Evolutionary conservation across 139 green algal genomes (phyloP).

Genomic region (Helicosporidium sp.): DNA sequence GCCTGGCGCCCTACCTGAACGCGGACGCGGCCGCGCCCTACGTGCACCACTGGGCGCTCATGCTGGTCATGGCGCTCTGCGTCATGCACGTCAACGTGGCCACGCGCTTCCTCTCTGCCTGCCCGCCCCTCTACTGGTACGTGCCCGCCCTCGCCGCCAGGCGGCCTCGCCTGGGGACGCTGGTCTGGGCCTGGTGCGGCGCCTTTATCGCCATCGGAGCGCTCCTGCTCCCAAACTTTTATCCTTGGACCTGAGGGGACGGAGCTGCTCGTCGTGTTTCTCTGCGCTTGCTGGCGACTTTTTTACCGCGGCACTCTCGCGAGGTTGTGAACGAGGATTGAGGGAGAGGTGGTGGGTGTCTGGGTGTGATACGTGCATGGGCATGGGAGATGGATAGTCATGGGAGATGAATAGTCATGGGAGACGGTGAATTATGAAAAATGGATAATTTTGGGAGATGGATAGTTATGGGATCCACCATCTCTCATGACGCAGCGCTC

Average conservation of each 20-base stretch:
- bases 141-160: slow-evolving; percentile 13
- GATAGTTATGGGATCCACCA: too few species aligned
- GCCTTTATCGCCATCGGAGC: slow-evolving; percentile 31
- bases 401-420: too few species aligned
- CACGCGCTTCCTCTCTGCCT: slow-evolving; percentile 53
- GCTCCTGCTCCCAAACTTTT: slow-evolving; percentile 57
- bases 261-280: not conserved
- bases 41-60: slow-evolving; percentile 50
- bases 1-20: slow-evolving; percentile 1
- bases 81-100: slow-evolving; percentile 73
- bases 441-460: too few species aligned
- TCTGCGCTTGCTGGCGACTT: too few species aligned
- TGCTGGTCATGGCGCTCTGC: slow-evolving; percentile 28
- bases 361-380: too few species aligned
- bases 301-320: too few species aligned
- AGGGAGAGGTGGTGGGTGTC: too few species aligned
- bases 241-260: slow-evolving; percentile 41
- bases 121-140: slow-evolving; percentile 54
- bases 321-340: too few species aligned
- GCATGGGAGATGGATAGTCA: too few species aligned
- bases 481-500: too few species aligned
- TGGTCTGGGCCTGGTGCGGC: slow-evolving; percentile 36
- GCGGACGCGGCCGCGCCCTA: slow-evolving; percentile 25
- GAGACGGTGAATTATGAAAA: too few species aligned
- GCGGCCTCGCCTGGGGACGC: not conserved